Percentiles rank a stretch among this genome's conserved stretches.
Evolutionary conservation across 768 basidiomycete genomes (phyloP).

Genomic region (Harrya chromipes): DNA sequence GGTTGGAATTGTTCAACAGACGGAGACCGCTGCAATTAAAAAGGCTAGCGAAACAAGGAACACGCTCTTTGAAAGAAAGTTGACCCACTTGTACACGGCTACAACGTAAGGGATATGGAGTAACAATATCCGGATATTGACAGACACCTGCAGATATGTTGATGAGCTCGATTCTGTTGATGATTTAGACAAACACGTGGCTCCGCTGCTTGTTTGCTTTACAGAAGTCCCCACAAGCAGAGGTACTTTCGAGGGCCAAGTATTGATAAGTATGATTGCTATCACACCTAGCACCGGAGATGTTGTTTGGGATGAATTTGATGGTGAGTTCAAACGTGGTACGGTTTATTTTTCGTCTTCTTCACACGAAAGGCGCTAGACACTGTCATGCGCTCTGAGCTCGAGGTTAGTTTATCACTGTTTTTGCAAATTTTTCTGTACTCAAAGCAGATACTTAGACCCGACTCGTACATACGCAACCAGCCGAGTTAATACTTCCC

Average conservation of each 20-base stretch:
- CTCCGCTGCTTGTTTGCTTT: conserved; percentile 72
- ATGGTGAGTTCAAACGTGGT: conserved; percentile 50
- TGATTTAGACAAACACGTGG: conserved; percentile 49
- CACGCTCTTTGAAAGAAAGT: conserved; percentile 65
- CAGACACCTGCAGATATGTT: conserved; percentile 58
- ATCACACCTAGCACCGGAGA: conserved; percentile 89
- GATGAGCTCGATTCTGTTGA: conserved; percentile 74
- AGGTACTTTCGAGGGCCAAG: conserved; percentile 26
- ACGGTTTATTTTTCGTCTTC: neutral
- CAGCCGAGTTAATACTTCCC: conserved; percentile 76
- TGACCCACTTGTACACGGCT: conserved; percentile 81
- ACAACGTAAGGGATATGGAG: conserved; percentile 60
- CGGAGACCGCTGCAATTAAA: conserved; percentile 87
- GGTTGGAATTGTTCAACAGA: conserved; percentile 81
- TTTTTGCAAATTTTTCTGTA: neutral
- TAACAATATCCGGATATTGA: conserved; percentile 1
- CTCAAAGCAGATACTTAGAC: conserved; percentile 52
- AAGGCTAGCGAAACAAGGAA: conserved; percentile 75
- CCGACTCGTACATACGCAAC: conserved; percentile 78
- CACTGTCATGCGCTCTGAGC: conserved; percentile 79
- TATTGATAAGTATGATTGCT: conserved; percentile 67
- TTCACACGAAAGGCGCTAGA: conserved; percentile 42
- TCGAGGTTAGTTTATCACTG: conserved; percentile 55
- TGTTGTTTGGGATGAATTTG: conserved; percentile 89
- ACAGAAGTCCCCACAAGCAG: conserved; percentile 44